A percentile compares a stretch with the other conserved stretches of the same genome.
Evolutionary conservation across 2,329 filamentous ascomycete species (phyloP).

Genomic region (Cyphellophora europaea): DNA sequence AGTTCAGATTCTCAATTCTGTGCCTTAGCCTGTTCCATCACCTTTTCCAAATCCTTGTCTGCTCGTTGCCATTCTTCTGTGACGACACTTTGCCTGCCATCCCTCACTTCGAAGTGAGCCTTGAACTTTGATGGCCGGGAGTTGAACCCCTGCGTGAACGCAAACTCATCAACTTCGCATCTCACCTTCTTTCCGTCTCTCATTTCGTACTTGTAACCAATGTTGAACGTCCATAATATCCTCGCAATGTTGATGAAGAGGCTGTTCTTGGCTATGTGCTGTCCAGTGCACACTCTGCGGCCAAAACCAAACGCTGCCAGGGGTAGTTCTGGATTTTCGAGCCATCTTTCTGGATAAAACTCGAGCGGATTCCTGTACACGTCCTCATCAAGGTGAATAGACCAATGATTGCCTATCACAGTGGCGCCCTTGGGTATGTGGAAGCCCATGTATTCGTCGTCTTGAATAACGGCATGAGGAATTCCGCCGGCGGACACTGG

Average conservation of each 20-base stretch:
- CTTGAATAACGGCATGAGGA: conserved; percentile 27
- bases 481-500: conserved; percentile 25
- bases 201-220: not conserved
- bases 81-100: conserved; percentile 1
- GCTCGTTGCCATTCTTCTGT: too few species aligned
- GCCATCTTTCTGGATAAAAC: conserved; percentile 37
- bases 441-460: conserved; percentile 39
- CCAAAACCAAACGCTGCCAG: conserved; percentile 50
- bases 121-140: conserved; percentile 9
- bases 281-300: conserved; percentile 35
- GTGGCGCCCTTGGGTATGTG: conserved; percentile 39
- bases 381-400: conserved; percentile 24
- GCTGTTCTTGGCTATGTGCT: conserved; percentile 23
- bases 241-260: conserved; percentile 42
- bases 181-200: not conserved
- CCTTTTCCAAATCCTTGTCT: too few species aligned
- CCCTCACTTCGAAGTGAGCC: conserved; percentile 1
- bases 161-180: conserved; percentile 36
- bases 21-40: too few species aligned
- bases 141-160: conserved; percentile 15
- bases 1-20: too few species aligned
- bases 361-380: conserved; percentile 29
- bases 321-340: conserved; percentile 31
- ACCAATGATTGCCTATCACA: conserved; percentile 15
- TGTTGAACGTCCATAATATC: not conserved